These are phyloP conservation scores for Myxozyma sirexii DNA, from an alignment of 805 yeast genomes.

Conservation along the genomic window DNA sequence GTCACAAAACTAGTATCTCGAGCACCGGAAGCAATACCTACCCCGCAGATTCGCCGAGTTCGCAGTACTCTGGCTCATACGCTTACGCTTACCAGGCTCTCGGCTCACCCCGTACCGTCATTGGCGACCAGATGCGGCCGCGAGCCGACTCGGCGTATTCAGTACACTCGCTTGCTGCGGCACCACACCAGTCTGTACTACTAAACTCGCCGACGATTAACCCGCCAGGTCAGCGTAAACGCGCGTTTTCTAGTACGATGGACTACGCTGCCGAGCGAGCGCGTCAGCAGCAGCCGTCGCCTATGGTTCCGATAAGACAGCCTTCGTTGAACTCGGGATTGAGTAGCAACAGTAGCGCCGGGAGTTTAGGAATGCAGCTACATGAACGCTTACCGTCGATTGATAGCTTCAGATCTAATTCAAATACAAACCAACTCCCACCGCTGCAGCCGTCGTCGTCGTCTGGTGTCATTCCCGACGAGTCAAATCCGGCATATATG, in stretches of 20 bases:
- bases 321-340: neutral
- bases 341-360: neutral
- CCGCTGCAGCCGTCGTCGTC: slow-evolving; percentile 15
- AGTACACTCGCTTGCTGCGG: slow-evolving; percentile 9
- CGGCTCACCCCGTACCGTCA: slow-evolving; percentile 13
- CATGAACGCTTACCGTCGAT: slow-evolving; percentile 19
- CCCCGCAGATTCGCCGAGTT: slow-evolving; percentile 23
- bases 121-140: slow-evolving; percentile 14
- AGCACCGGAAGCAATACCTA: slow-evolving; percentile 20
- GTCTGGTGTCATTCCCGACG: neutral
- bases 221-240: slow-evolving; percentile 27
- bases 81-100: slow-evolving; percentile 4
- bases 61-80: slow-evolving; percentile 16
- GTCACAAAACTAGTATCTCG: slow-evolving; percentile 14
- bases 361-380: neutral
- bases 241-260: slow-evolving; percentile 31
- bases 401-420: slow-evolving; percentile 13
- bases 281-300: slow-evolving; percentile 17
- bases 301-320: slow-evolving; percentile 7
- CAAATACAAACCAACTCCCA: slow-evolving; percentile 7
- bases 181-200: slow-evolving; percentile 5
- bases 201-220: slow-evolving; percentile 6
- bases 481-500: slow-evolving; percentile 16
- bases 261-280: slow-evolving; percentile 19
- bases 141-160: slow-evolving; percentile 23